Evolutionary conservation across 2,329 filamentous ascomycete species (phyloP), one percentile per base, ranked within the genome.

Genomic region (Hortaea werneckii): DNA sequence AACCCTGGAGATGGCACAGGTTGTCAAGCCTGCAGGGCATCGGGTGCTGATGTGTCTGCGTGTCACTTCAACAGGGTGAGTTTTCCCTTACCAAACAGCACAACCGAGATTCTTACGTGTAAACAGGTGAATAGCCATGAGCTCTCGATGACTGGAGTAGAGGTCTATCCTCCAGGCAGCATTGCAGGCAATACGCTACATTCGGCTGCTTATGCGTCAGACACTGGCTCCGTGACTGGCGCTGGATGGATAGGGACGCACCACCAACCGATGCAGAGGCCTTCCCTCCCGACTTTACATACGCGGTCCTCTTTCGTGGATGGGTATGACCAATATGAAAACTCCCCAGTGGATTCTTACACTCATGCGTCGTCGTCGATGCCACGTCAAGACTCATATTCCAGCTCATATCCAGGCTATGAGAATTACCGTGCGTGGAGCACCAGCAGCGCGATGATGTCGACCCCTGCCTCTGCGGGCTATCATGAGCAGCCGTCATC

Each of bases 11-110:
- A 83, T 58, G 84, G 83, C n/a, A 68, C 72, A 35, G 80, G 82
- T n/a, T 96, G 90, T 66, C 72, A 76, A 9, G 94, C 89, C 64
- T 96, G 90, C 71, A 83, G 80, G 58, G 79, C 74, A 50, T 83
- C 89, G 43, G 83, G 84, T 9, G 70, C 76, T 27, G 77, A 82
- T 20, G 70, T 68, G 43, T 63, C 55, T 2, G 58, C 75, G 5
- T 95, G 90, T 62, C 78, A 82, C 47, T 95, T 94, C 60, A 71
- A 94, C 52, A 77, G 90, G 66, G 90, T 94, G 50, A 38, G n/a
- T n/a, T 12, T 34, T n/a, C n/a, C n/a, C n/a, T n/a, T n/a, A n/a
- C n/a, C n/a, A n/a, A n/a, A n/a, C n/a, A n/a, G n/a, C n/a, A n/a
- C n/a, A n/a, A n/a, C n/a, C n/a, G n/a, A n/a, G n/a, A n/a, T n/a